These are phyloP conservation scores for Pythium utonaiense DNA, from an alignment of 352 stramenopile species.

Conservation along the genomic window DNA sequence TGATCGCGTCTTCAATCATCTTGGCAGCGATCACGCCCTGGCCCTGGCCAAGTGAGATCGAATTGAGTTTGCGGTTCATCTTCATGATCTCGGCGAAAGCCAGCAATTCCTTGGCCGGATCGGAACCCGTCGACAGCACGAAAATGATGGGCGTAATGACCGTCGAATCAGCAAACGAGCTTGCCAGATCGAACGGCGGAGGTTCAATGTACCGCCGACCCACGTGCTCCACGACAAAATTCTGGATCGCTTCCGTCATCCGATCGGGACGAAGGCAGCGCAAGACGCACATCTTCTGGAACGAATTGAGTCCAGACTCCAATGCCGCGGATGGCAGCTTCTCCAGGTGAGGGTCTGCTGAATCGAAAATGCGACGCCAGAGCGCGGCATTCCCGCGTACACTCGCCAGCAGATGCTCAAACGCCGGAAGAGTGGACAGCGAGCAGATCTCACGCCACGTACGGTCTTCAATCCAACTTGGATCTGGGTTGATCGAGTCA, in stretches of 20 bases:
- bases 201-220: constrained; percentile 81
- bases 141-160: constrained; percentile 90
- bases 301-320: constrained; percentile 32
- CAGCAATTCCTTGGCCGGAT: constrained; percentile 87
- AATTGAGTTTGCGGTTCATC: constrained; percentile 79
- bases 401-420: constrained; percentile 29
- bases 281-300: constrained; percentile 53
- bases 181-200: constrained; percentile 75
- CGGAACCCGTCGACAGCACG: constrained; percentile 85
- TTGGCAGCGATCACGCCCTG: constrained; percentile 84
- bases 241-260: constrained; percentile 71
- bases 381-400: constrained; percentile 23
- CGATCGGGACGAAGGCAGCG: constrained; percentile 55
- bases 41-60: constrained; percentile 89
- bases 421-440: constrained; percentile 35
- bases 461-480: constrained; percentile 41
- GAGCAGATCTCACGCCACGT: constrained; percentile 40
- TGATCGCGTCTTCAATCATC: constrained; percentile 85
- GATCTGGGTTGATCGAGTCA: constrained; percentile 76
- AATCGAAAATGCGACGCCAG: constrained; percentile 49
- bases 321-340: constrained; percentile 30
- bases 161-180: constrained; percentile 83
- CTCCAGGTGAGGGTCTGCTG: constrained; percentile 38
- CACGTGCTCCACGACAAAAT: constrained; percentile 81
- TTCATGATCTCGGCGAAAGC: constrained; percentile 84